Conservation (phyloP, 495 filamentous ascomycete species). For the Letharia lupina region DNA sequence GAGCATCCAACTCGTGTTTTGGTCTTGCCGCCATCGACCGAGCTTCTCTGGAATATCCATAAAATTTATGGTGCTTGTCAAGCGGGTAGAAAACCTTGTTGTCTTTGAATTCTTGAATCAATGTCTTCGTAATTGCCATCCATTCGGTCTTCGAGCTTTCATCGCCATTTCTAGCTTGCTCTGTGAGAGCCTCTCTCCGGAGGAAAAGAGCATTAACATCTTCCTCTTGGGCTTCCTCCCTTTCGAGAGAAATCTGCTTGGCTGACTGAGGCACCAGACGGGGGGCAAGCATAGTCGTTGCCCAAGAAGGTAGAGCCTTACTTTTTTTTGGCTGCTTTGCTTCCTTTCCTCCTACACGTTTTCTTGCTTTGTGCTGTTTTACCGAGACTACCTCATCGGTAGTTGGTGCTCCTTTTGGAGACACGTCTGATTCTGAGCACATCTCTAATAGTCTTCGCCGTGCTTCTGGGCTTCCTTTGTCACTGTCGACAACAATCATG, state of each 20-base stretch:
- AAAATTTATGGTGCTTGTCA: constrained; percentile 59
- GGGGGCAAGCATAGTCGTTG: constrained; percentile 13
- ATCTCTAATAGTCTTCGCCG: constrained; percentile 70
- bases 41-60: constrained; percentile 50
- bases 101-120: constrained; percentile 72
- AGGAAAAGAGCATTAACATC: constrained; percentile 51
- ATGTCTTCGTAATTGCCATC: constrained; percentile 63
- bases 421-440: constrained; percentile 61
- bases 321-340: constrained; percentile 2
- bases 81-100: constrained; percentile 70
- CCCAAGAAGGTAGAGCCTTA: constrained; percentile 5
- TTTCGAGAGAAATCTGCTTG: constrained; percentile 21
- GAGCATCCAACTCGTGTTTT: constrained; percentile 22
- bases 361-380: constrained; percentile 12
- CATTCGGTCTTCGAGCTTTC: constrained; percentile 50
- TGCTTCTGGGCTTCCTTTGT: constrained; percentile 59
- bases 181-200: constrained; percentile 45
- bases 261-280: constrained; percentile 22
- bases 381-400: constrained; percentile 2
- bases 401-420: constrained; percentile 13
- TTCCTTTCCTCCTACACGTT: constrained; percentile 6
- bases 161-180: constrained; percentile 44
- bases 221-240: constrained; percentile 40
- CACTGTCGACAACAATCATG: constrained; percentile 57
- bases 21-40: constrained; percentile 26